Evolutionary conservation across 257 asterid genomes (phyloP), one percentile per base, ranked within the genome.

Genomic region (Solanum pennellii): DNA sequence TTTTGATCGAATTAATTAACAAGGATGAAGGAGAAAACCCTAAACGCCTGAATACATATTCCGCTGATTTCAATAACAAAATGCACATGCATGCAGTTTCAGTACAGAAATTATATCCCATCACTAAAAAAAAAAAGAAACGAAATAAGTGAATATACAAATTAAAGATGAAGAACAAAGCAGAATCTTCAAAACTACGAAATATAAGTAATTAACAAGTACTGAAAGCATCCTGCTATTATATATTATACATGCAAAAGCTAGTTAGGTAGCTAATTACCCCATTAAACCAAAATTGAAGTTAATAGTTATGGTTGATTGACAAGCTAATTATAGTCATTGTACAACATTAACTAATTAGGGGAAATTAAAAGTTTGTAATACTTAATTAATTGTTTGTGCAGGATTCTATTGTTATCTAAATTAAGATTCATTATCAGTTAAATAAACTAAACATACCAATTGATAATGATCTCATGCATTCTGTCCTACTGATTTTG

Each of bases 1-100:
- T 44, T 44, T 35, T 15, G 5, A 77, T 45, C 62, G 8, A 27
- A 45, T 9, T 44, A 18, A 87, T 41, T 27, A 73, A 31, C 83
- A 49, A 35, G 23, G 25, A 88, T 86, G 35, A n/a, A 88, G 84
- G 29, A 88, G 92, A 89, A 92, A 92, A 93, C 92, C 94, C 94
- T 93, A 92, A 79, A 83, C 2, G 12, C 80, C 66, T 75, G 7
- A 9, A 80, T 21, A 37, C 39, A 18, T 59, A 21, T 21, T 49
- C 16, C 8, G 15, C n/a, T 18, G 80, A 79, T 62, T 33, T 72
- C 35, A 86, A 49, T 47, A 86, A 23, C 65, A 44, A 25, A 25
- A 77, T 69, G 39, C 69, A 83, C 68, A 45, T 44, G 90, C 88
- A 87, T 89, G 87, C 87, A 84, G 41, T 37, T 73, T 29, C 39